Conservation (phyloP, 1,284 basidiomycete genomes). For the Leccinum solheimii region DNA sequence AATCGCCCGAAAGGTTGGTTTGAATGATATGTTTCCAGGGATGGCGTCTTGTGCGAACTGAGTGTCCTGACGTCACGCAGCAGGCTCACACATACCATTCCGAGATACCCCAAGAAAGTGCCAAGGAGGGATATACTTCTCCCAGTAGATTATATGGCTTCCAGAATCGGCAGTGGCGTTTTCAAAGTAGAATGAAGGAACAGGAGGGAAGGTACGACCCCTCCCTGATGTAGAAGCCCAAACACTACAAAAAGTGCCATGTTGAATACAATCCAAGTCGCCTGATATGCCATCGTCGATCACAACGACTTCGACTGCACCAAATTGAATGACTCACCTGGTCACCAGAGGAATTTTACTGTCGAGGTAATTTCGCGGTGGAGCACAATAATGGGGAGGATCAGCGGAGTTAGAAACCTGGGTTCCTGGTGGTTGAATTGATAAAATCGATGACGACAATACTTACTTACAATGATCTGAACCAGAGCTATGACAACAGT, state of each 20-base stretch:
- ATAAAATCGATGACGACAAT: constrained; percentile 34
- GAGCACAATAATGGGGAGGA: constrained; percentile 38
- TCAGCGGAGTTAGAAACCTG: constrained; percentile 41
- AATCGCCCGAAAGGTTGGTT: constrained; percentile 31
- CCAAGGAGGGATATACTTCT: constrained; percentile 42
- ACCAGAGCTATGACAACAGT: constrained; percentile 29
- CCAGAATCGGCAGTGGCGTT: neutral
- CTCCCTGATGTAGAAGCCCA: constrained; percentile 44
- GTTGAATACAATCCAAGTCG: constrained; percentile 35
- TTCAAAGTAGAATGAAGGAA: constrained; percentile 32
- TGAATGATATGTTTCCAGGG: constrained; percentile 17
- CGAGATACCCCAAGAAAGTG: constrained; percentile 37
- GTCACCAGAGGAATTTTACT: constrained; percentile 34
- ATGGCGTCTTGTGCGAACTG: constrained; percentile 19
- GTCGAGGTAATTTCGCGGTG: constrained; percentile 29
- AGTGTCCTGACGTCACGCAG: neutral
- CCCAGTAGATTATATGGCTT: constrained; percentile 39
- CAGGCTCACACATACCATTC: constrained; percentile 20
- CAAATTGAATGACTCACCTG: constrained; percentile 22
- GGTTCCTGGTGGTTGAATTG: constrained; percentile 43
- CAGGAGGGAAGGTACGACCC: constrained; percentile 42
- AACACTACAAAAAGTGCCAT: constrained; percentile 33
- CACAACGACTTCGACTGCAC: neutral
- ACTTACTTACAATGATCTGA: constrained; percentile 29
- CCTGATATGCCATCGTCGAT: constrained; percentile 16